These are phyloP conservation scores for Penstemon eatonii DNA, from an alignment of 257 asterid genomes.

Conservation along the genomic window DNA sequence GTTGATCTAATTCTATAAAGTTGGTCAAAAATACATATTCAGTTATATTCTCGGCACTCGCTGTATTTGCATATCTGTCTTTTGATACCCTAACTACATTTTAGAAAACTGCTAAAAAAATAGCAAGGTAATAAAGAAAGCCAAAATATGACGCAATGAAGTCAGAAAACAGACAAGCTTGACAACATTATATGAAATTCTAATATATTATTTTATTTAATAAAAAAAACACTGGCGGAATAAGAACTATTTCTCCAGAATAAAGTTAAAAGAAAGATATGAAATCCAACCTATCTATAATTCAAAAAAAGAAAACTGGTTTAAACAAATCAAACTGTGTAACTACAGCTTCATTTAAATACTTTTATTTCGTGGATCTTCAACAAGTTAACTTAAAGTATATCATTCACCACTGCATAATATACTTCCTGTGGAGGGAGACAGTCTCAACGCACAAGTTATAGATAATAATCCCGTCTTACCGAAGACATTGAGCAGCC, in stretches of 20 bases:
- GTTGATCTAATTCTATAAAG: constrained; percentile 10
- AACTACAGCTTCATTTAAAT: not conserved
- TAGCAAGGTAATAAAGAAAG: constrained; percentile 1
- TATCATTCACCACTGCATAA: constrained; percentile 16
- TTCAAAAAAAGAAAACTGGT: not conserved
- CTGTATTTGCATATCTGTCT: not conserved
- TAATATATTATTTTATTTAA: not conserved
- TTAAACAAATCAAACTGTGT: not conserved
- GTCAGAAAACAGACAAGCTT: not conserved
- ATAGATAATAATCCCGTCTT: constrained; percentile 13
- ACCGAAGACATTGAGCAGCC: constrained; percentile 95
- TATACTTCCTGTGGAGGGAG: not conserved
- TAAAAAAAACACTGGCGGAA: not conserved
- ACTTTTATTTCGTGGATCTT: not conserved
- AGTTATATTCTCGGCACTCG: not conserved
- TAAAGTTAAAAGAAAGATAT: not conserved
- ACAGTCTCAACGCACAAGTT: constrained; percentile 7
- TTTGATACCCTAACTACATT: constrained; percentile 13
- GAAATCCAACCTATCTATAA: not conserved
- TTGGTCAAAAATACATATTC: not conserved
- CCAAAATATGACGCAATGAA: not conserved
- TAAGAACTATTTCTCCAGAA: constrained; percentile 4
- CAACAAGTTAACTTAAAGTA: constrained; percentile 10
- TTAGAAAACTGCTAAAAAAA: not conserved
- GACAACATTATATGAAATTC: not conserved